Percentiles rank a stretch among this genome's conserved stretches.
phyloP scores from a whole-genome alignment of 202 grass and related monocot species.

The Eragrostis tef region DNA sequence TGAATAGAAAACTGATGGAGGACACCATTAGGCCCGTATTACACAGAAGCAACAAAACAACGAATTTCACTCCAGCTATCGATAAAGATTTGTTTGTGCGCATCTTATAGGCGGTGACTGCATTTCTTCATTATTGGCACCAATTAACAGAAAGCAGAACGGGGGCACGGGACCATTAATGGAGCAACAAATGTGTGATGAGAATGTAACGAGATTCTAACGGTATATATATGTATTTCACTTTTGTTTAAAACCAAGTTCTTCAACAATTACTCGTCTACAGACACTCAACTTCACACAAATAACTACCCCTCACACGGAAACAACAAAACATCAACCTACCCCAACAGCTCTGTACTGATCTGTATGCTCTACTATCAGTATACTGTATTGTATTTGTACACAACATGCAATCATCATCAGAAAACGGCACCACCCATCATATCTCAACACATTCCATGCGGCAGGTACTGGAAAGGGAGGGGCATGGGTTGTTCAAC shows the following conservation, averaged over 20 bases:
- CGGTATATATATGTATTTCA: not conserved
- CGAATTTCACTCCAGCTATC: too few species aligned
- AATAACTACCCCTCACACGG: not conserved
- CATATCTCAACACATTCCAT: conserved; percentile 17
- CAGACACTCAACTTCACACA: not conserved
- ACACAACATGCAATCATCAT: not conserved
- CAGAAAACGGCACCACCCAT: not conserved
- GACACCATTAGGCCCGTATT: too few species aligned
- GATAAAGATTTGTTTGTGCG: too few species aligned
- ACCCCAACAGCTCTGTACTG: not conserved
- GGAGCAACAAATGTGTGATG: not conserved
- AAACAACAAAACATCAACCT: conserved; percentile 7
- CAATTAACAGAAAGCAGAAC: not conserved
- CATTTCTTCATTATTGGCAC: not conserved
- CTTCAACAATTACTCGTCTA: not conserved
- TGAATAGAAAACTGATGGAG: too few species aligned
- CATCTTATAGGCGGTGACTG: not conserved
- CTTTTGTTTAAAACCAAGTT: not conserved
- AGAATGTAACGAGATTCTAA: not conserved
- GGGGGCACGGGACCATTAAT: not conserved
- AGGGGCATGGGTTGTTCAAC: conserved; percentile 10
- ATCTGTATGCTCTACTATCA: not conserved
- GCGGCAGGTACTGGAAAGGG: not conserved
- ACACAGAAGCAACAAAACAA: too few species aligned
- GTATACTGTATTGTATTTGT: not conserved